Evolutionary conservation across 805 yeast species (phyloP).

Genomic region (Ogataea thermomethanolica): DNA sequence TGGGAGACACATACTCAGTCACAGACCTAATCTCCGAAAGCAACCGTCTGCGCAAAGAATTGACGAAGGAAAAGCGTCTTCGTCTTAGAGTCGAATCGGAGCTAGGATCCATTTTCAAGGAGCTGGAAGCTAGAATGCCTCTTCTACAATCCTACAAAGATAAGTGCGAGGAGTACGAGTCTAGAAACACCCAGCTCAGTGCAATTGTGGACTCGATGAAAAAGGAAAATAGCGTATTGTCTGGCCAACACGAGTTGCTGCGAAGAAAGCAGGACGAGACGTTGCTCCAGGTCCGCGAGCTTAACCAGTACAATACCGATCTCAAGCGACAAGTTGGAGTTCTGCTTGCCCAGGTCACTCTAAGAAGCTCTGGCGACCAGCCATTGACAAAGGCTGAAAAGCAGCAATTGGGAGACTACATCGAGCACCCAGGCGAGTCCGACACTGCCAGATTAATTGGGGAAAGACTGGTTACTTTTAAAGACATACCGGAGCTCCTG

Average conservation of each 20-base stretch:
- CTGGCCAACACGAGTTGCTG: constrained; percentile 22
- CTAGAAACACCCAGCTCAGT: constrained; percentile 52
- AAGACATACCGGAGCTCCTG: constrained; percentile 63
- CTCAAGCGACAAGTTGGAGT: constrained; percentile 80
- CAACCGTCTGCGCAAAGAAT: constrained; percentile 58
- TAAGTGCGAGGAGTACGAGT: constrained; percentile 53
- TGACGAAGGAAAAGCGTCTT: constrained; percentile 65
- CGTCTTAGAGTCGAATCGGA: constrained; percentile 69
- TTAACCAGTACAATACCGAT: constrained; percentile 62
- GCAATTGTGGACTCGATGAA: constrained; percentile 52
- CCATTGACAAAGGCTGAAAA: constrained; percentile 67
- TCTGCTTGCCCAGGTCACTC: constrained; percentile 61
- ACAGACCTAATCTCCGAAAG: constrained; percentile 65
- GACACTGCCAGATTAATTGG: constrained; percentile 74
- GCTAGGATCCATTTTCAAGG: constrained; percentile 66
- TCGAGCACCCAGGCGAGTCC: constrained; percentile 38
- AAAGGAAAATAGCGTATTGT: constrained; percentile 35
- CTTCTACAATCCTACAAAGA: constrained; percentile 62
- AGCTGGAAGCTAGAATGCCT: constrained; percentile 77
- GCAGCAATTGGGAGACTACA: constrained; percentile 56
- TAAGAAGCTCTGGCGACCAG: constrained; percentile 51
- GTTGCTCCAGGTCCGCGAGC: constrained; percentile 43
- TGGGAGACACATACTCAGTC: constrained; percentile 50
- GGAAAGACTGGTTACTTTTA: constrained; percentile 70
- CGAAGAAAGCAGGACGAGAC: constrained; percentile 37